These are phyloP conservation scores for Penicillium sp. DNA, from an alignment of 2,329 filamentous ascomycete species.

Conservation along the genomic window DNA sequence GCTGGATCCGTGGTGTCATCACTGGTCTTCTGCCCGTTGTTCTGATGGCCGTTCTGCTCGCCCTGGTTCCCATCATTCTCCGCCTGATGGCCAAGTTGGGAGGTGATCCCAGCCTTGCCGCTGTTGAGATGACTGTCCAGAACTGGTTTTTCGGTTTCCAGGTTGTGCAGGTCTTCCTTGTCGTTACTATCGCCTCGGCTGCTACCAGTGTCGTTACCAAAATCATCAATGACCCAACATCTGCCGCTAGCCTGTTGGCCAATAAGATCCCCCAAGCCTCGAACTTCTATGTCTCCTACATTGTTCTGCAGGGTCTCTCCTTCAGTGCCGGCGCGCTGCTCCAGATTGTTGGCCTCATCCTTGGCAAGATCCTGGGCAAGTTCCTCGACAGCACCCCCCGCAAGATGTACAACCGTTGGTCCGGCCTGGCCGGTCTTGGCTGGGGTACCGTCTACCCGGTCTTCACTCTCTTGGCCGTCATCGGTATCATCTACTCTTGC, in stretches of 20 bases:
- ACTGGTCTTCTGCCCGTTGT: constrained; percentile 83
- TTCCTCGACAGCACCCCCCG: constrained; percentile 79
- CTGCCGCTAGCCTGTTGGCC: constrained; percentile 70
- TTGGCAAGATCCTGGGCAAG: constrained; percentile 76
- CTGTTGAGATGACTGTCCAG: constrained; percentile 86
- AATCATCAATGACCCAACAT: constrained; percentile 67
- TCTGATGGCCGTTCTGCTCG: constrained; percentile 81
- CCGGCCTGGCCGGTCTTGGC: constrained; percentile 71
- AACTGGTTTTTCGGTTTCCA: constrained; percentile 78
- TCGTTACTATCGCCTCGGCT: constrained; percentile 81
- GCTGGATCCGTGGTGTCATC: constrained; percentile 76
- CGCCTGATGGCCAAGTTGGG: constrained; percentile 79
- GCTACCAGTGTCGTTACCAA: constrained; percentile 71
- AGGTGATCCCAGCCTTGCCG: constrained; percentile 78
- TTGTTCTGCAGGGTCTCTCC: constrained; percentile 86
- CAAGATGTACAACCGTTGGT: constrained; percentile 79
- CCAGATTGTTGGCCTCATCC: constrained; percentile 73
- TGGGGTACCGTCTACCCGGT: constrained; percentile 86
- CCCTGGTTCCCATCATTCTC: constrained; percentile 81
- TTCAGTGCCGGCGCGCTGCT: constrained; percentile 77
- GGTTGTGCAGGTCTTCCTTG: constrained; percentile 87
- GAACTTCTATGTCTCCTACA: constrained; percentile 96
- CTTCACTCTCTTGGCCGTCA: constrained; percentile 80
- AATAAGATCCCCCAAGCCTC: constrained; percentile 78
- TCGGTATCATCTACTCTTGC: constrained; percentile 81